Percentiles rank a stretch among this genome's conserved stretches.
Evolutionary conservation across 805 yeast genomes (phyloP).

Genomic region (Barnettozyma vustinii): DNA sequence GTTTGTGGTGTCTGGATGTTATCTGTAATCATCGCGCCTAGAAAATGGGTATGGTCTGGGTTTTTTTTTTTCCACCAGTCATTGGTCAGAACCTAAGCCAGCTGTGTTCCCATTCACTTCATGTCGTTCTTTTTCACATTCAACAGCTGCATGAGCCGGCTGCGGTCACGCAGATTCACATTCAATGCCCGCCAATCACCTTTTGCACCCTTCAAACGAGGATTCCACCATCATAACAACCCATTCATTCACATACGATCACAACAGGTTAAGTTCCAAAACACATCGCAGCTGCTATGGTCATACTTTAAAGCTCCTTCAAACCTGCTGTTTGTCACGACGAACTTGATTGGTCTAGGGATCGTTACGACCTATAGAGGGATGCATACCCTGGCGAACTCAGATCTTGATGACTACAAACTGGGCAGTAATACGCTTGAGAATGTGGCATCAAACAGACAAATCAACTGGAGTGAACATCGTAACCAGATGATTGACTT

Average conservation of each 20-base stretch:
- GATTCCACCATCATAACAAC: not conserved
- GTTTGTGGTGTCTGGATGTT: slow-evolving; percentile 4
- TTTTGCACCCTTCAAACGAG: not conserved
- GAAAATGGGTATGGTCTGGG: not conserved
- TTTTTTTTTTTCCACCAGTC: not conserved
- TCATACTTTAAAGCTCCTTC: slow-evolving; percentile 35
- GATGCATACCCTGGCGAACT: slow-evolving; percentile 17
- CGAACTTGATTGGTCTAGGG: slow-evolving; percentile 30
- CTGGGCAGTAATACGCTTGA: not conserved
- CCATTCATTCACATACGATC: slow-evolving; percentile 3
- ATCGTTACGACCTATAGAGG: slow-evolving; percentile 31
- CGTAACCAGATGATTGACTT: not conserved
- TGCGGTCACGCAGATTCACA: not conserved
- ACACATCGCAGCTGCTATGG: slow-evolving; percentile 25
- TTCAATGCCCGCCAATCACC: not conserved
- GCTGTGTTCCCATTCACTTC: not conserved
- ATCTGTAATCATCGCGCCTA: no score
- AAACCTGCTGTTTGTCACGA: slow-evolving; percentile 32
- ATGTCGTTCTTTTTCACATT: slow-evolving; percentile 3
- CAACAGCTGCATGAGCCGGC: not conserved
- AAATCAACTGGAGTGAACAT: not conserved
- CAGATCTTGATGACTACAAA: not conserved
- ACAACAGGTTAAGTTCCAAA: not conserved
- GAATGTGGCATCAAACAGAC: not conserved
- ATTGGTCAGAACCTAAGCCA: not conserved